Percentiles rank a stretch among this genome's conserved stretches.
Conservation (phyloP, 192 early-diverging fungal genomes). For the Coemansia reversa region DNA sequence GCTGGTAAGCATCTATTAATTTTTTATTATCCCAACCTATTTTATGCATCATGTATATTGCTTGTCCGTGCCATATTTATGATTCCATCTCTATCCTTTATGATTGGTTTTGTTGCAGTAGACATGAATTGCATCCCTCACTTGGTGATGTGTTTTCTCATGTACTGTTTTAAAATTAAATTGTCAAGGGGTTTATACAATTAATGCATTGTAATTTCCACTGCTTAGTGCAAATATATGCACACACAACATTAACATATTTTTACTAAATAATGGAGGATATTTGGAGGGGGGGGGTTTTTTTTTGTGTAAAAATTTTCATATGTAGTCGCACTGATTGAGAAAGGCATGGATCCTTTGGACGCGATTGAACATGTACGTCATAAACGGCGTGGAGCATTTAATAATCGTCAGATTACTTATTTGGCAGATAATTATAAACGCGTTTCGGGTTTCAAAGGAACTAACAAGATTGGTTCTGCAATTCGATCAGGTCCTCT, state of each 20-base stretch:
- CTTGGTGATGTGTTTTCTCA: too few relatives aligned
- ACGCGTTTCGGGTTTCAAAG: constrained; percentile 39
- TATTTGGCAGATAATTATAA: constrained; percentile 59
- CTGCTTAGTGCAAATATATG: not conserved
- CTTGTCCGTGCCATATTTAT: not conserved
- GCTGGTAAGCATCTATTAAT: constrained; percentile 50
- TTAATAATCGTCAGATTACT: constrained; percentile 76
- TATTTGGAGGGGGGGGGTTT: too few relatives aligned
- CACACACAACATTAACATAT: not conserved
- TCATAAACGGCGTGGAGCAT: constrained; percentile 70
- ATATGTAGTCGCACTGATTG: constrained; percentile 67
- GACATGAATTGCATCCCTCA: too few relatives aligned
- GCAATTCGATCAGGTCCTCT: constrained; percentile 30
- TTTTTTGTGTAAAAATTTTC: not conserved
- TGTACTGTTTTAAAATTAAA: too few relatives aligned
- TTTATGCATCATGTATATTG: too few relatives aligned
- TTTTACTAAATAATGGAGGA: too few relatives aligned
- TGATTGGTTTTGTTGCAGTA: too few relatives aligned
- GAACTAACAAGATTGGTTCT: constrained; percentile 20
- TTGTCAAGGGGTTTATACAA: too few relatives aligned
- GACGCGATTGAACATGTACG: constrained; percentile 76
- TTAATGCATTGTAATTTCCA: not conserved
- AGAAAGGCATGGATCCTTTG: constrained; percentile 72
- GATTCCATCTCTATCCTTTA: not conserved
- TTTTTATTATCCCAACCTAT: not conserved